A percentile compares a stretch with the other conserved stretches of the same genome.
Conservation (phyloP, 148 eudicot species). For the Tetragonia tetragonoides region DNA sequence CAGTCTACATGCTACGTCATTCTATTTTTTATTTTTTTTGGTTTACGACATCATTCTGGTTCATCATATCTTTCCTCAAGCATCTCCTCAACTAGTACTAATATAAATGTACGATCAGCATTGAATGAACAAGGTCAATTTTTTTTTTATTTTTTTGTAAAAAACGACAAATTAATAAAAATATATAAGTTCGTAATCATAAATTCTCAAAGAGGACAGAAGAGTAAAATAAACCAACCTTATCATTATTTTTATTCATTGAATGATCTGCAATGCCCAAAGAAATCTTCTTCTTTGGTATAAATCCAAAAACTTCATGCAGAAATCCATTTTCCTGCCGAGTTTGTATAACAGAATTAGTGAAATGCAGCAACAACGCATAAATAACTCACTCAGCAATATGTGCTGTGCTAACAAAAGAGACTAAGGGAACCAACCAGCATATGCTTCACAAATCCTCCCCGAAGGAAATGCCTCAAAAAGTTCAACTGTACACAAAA, state of each 20-base stretch:
- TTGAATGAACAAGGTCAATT: neutral
- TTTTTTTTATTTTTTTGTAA: neutral
- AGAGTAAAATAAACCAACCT: slow-evolving; percentile 40
- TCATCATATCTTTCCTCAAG: neutral
- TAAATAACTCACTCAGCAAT: neutral
- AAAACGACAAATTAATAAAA: neutral
- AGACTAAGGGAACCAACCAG: slow-evolving; percentile 43
- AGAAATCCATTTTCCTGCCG: slow-evolving; percentile 78
- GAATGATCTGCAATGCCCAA: slow-evolving; percentile 38
- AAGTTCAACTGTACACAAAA: slow-evolving; percentile 59
- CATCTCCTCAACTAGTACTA: neutral
- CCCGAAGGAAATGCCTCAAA: slow-evolving; percentile 70
- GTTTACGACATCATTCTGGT: neutral
- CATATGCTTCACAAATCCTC: slow-evolving; percentile 92
- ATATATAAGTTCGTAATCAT: neutral
- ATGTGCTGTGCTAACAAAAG: neutral
- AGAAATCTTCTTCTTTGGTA: slow-evolving; percentile 54
- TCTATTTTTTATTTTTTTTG: too few species aligned
- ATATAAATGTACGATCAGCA: too few species aligned
- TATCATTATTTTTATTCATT: slow-evolving; percentile 41
- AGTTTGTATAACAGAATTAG: neutral
- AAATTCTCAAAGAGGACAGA: neutral
- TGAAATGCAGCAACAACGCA: neutral
- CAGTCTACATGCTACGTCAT: neutral
- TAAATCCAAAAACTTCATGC: slow-evolving; percentile 82